These are phyloP conservation scores for Flaveria trinervia DNA, from an alignment of 129 eudicot genomes.

Conservation along the genomic window DNA sequence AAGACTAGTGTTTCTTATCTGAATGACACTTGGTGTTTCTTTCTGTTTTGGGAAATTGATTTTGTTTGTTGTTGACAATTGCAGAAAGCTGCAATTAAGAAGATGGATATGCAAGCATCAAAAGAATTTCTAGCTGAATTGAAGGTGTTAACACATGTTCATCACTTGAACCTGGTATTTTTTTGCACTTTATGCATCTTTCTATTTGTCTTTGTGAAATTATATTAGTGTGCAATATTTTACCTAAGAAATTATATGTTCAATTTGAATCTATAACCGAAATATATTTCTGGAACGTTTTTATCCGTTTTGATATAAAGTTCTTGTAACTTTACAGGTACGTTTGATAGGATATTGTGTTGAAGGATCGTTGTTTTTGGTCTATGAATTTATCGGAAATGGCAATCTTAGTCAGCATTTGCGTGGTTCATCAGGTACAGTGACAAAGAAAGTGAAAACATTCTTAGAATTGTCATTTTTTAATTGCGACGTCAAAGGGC, in stretches of 20 bases:
- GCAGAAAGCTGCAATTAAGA: constrained; percentile 91
- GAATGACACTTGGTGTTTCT: no score
- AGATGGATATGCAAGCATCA: constrained; percentile 89
- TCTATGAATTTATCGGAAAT: constrained; percentile 85
- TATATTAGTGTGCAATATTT: constrained; percentile 8
- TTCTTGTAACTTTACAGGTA: constrained; percentile 55
- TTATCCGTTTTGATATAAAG: not conserved
- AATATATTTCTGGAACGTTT: not conserved
- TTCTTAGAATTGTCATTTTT: not conserved
- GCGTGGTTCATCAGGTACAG: constrained; percentile 59
- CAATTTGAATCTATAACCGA: no score
- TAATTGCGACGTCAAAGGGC: not conserved
- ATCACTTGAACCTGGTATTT: constrained; percentile 83
- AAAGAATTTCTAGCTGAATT: constrained; percentile 84
- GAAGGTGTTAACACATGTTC: constrained; percentile 82
- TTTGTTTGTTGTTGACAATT: constrained; percentile 11
- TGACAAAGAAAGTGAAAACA: not conserved
- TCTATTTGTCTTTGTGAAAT: not conserved
- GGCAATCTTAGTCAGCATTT: constrained; percentile 86
- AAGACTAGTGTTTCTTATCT: constrained; percentile 1
- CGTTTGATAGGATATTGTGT: constrained; percentile 89
- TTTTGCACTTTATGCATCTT: not conserved
- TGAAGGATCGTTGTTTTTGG: constrained; percentile 72
- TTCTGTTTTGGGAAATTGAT: not conserved
- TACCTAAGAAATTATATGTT: not conserved